phyloP scores from a whole-genome alignment of 345 rosid species.

The Nasturtium officinale region DNA sequence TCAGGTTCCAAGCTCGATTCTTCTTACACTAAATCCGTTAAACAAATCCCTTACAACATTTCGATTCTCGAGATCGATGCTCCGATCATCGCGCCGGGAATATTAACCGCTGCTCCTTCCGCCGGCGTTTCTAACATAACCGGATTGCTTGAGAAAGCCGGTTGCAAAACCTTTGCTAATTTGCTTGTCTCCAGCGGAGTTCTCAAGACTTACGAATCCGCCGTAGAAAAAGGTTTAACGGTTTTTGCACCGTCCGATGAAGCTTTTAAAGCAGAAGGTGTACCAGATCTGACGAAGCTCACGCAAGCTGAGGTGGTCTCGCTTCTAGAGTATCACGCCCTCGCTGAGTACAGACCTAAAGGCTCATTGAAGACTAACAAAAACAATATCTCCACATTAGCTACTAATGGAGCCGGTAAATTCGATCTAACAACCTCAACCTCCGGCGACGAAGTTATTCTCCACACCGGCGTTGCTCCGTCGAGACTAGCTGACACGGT shows the following conservation, averaged over 20 bases:
- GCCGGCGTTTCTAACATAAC: constrained; percentile 67
- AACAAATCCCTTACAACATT: constrained; percentile 82
- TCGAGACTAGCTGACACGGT: constrained; percentile 78
- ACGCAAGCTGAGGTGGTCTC: constrained; percentile 68
- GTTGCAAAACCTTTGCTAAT: constrained; percentile 77
- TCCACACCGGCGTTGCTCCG: constrained; percentile 68
- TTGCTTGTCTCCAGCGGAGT: constrained; percentile 71
- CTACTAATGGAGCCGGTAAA: constrained; percentile 71
- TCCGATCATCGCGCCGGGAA: constrained; percentile 70
- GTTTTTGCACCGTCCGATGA: constrained; percentile 86
- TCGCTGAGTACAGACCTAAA: constrained; percentile 61
- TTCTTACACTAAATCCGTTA: constrained; percentile 67
- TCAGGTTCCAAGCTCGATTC: constrained; percentile 86
- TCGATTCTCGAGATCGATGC: constrained; percentile 68
- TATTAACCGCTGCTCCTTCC: constrained; percentile 66
- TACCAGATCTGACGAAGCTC: constrained; percentile 77
- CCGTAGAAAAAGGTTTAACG: constrained; percentile 71
- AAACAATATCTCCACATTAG: constrained; percentile 65
- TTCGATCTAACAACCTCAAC: constrained; percentile 62
- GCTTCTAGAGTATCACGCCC: constrained; percentile 78
- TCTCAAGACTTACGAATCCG: constrained; percentile 65
- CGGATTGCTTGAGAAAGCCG: constrained; percentile 78
- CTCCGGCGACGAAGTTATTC: constrained; percentile 71
- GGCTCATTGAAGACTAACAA: constrained; percentile 70
- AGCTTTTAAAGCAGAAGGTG: constrained; percentile 75